Percentiles rank a stretch among this genome's conserved stretches.
Conservation (phyloP, 805 yeast species). For the Wickerhamia fluorescens region DNA sequence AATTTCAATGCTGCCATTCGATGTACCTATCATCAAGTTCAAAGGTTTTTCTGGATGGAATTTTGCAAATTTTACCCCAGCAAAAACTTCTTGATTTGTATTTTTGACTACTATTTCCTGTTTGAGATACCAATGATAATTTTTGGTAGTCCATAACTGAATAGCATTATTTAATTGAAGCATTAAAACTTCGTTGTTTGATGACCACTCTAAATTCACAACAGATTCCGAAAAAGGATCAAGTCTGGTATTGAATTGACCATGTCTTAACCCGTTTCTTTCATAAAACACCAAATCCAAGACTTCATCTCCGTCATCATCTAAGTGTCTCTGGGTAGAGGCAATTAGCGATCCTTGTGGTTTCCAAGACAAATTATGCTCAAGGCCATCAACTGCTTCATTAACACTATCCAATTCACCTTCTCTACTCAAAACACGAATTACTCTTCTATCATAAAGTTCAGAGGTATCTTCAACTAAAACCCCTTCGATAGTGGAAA, state of each 20-base stretch:
- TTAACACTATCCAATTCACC: conserved; percentile 76
- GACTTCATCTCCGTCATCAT: conserved; percentile 42
- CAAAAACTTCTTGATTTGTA: conserved; percentile 27
- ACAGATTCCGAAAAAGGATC: conserved; percentile 42
- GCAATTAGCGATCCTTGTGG: conserved; percentile 89
- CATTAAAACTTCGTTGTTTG: conserved; percentile 72
- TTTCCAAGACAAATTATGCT: conserved; percentile 73
- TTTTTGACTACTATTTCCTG: conserved; percentile 50
- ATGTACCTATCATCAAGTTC: conserved; percentile 60
- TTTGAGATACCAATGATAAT: conserved; percentile 93
- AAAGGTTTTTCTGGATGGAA: conserved; percentile 92
- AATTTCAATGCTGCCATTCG: conserved; percentile 41
- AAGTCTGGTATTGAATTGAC: conserved; percentile 68
- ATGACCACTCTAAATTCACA: conserved; percentile 64
- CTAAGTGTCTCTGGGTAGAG: conserved; percentile 60
- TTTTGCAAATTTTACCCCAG: conserved; percentile 21
- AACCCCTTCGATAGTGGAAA: conserved; percentile 54
- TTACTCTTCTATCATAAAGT: conserved; percentile 54
- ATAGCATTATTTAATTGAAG: conserved; percentile 53
- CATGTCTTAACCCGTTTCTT: conserved; percentile 87
- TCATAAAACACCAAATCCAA: conserved; percentile 74
- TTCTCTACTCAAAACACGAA: conserved; percentile 75
- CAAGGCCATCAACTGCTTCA: conserved; percentile 83
- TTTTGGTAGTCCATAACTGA: conserved; percentile 87
- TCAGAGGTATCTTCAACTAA: conserved; percentile 33